phyloP scores from a whole-genome alignment of 2,329 filamentous ascomycete genomes.

The Botrytis tulipae region DNA sequence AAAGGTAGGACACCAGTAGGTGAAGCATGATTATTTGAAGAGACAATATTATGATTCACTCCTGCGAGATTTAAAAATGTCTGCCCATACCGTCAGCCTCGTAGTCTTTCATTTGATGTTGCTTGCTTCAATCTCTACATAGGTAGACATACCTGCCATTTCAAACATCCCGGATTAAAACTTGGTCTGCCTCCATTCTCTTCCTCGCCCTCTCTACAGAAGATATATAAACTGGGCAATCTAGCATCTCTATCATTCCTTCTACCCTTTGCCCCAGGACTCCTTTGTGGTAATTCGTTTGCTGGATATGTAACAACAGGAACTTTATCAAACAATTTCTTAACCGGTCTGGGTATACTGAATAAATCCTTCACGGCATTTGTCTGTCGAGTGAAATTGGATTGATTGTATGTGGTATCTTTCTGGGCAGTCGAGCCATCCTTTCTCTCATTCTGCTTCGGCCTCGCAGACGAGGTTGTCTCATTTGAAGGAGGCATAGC shows the following conservation, averaged over 20 bases:
- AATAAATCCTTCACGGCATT: conserved; percentile 32
- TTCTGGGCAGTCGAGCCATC: background rate
- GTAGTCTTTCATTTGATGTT: background rate
- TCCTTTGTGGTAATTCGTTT: conserved; percentile 69
- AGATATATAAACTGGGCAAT: conserved; percentile 68
- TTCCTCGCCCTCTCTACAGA: conserved; percentile 60
- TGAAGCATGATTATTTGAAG: conserved; percentile 91
- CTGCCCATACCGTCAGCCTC: conserved; percentile 46
- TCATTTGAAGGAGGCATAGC: conserved; percentile 10
- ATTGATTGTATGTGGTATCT: conserved; percentile 18
- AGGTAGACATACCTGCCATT: conserved; percentile 76
- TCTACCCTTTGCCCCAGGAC: conserved; percentile 43
- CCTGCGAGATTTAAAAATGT: conserved; percentile 77
- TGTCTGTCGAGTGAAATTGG: conserved; percentile 27
- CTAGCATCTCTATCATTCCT: conserved; percentile 34
- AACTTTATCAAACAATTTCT: conserved; percentile 79
- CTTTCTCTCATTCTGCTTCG: background rate
- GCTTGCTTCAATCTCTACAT: conserved; percentile 2
- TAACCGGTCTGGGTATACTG: conserved; percentile 68
- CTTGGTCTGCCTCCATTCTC: conserved; percentile 59
- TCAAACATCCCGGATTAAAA: conserved; percentile 89
- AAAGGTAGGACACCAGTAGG: conserved; percentile 87
- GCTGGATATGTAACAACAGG: conserved; percentile 73
- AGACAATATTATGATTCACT: conserved; percentile 62
- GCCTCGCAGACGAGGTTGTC: background rate